Evolutionary conservation across 2,329 filamentous ascomycete species (phyloP).

Genomic region (Clarireedia homoeocarpa): DNA sequence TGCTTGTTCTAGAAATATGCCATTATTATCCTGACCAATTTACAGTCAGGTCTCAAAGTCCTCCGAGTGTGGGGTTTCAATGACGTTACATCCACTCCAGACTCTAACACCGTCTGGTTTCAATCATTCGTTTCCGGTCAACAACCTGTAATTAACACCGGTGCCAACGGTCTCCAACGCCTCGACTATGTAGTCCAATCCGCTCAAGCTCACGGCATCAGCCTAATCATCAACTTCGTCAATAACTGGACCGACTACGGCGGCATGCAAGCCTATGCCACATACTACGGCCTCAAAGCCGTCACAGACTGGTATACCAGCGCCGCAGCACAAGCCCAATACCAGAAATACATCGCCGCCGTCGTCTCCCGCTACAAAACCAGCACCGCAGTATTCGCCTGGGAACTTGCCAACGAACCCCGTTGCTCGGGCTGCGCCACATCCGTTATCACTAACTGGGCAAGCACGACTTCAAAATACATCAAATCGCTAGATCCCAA

Average conservation of each 20-base stretch:
- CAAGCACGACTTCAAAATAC: conserved; percentile 47
- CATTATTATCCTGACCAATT: not conserved
- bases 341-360: conserved; percentile 49
- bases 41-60: conserved; percentile 46
- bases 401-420: conserved; percentile 65
- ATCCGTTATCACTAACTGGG: conserved; percentile 53
- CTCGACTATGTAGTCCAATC: conserved; percentile 56
- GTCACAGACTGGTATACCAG: conserved; percentile 47
- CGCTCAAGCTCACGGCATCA: conserved; percentile 51
- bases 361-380: conserved; percentile 53
- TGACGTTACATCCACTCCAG: conserved; percentile 38
- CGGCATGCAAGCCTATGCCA: conserved; percentile 51
- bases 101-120: conserved; percentile 36
- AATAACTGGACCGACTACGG: conserved; percentile 66
- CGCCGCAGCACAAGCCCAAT: conserved; percentile 44
- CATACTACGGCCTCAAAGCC: conserved; percentile 44
- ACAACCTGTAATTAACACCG: conserved; percentile 54
- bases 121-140: conserved; percentile 36
- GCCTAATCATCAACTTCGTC: conserved; percentile 57
- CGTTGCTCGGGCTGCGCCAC: conserved; percentile 53
- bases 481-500: conserved; percentile 55
- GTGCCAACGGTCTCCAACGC: conserved; percentile 52
- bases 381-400: conserved; percentile 55
- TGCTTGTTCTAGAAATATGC: not conserved
- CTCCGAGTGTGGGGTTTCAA: conserved; percentile 58